Conservation (phyloP, 805 yeast species). For the Priceomyces carsonii region DNA sequence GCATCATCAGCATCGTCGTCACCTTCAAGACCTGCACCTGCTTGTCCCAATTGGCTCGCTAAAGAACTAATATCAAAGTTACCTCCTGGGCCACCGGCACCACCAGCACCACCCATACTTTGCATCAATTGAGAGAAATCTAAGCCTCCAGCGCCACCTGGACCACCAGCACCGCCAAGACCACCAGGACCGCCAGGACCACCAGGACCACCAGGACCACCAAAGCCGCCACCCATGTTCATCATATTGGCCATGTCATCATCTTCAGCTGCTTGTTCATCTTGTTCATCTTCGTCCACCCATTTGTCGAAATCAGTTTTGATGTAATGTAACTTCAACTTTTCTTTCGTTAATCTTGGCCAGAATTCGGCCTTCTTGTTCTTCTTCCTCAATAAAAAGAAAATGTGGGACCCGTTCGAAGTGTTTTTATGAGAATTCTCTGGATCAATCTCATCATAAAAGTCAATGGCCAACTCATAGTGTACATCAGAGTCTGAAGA, state of each 20-base stretch:
- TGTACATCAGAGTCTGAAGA: constrained; percentile 47
- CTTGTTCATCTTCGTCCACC: constrained; percentile 99
- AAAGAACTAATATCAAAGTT: constrained; percentile 37
- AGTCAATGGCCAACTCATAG: constrained; percentile 71
- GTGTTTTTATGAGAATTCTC: constrained; percentile 61
- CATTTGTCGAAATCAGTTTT: constrained; percentile 96
- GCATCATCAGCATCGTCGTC: constrained; percentile 23
- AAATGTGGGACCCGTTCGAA: constrained; percentile 57
- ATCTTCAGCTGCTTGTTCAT: constrained; percentile 56
- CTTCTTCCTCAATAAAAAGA: constrained; percentile 69
- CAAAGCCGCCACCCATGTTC: constrained; percentile 24
- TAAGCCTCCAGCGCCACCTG: constrained; percentile 24
- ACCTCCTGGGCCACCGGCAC: constrained; percentile 22
- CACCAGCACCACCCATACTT: constrained; percentile 43
- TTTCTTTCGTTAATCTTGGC: constrained; percentile 93
- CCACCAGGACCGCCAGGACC: constrained; percentile 30
- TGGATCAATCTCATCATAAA: constrained; percentile 72
- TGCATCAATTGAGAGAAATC: constrained; percentile 26
- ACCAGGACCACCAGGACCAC: constrained; percentile 33
- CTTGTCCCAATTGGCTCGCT: constrained; percentile 47
- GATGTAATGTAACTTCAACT: constrained; percentile 73
- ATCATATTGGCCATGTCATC: constrained; percentile 34
- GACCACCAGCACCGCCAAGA: constrained; percentile 26
- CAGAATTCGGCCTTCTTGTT: constrained; percentile 74
- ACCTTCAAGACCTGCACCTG: constrained; percentile 21